Evolutionary conservation across 176 grass and related monocot species (phyloP), one percentile per base, ranked within the genome.

Genomic region (Oryza australiensis): DNA sequence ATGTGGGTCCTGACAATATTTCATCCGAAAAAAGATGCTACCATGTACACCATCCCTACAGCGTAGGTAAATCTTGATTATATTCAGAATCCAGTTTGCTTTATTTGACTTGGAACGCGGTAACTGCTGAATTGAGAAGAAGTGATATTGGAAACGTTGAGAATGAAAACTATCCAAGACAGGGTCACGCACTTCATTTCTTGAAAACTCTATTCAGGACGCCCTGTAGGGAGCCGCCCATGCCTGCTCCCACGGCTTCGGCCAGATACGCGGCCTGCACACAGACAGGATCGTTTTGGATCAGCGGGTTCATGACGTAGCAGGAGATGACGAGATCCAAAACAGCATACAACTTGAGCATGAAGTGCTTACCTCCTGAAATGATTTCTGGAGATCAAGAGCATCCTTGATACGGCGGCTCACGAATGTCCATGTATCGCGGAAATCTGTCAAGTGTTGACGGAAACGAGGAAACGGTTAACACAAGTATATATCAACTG

Each of bases 371-470:
- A 99, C 96, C 93, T 99, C 93, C 72, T 95, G 87, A 71, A 94
- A 65, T 40, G 96, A 89, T 76, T 99, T 99, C 77, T 92, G 82
- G 67, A 99, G 87, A 65, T 95, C 93, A 38, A 99, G 70, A 81
- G 93, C 84, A 69, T 94, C 93, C 86, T 90, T 99, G 13, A 95
- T 84, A 41, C 91, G 78, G 20, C 74, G 80, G 29, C 84, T 85
- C 73, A 94, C 87, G 72, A 99, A 99, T 18, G 66, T 76, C 93
- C 96, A 99, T 57, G 96, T 94, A 85, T 99, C 93, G 20, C 80
- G 85, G 45, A 99, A 94, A 32, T 99, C 96, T 95, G 85, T 42
- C 42, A 75, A 70, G 87, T 83, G 76, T 9, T 30, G 74, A 66
- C 34, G 26, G 2, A 64, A 73, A 45, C 20, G 49, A 60, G 13